Evolutionary conservation across 345 rosid species (phyloP).

Genomic region (rapeseed (Brassica napus)): DNA sequence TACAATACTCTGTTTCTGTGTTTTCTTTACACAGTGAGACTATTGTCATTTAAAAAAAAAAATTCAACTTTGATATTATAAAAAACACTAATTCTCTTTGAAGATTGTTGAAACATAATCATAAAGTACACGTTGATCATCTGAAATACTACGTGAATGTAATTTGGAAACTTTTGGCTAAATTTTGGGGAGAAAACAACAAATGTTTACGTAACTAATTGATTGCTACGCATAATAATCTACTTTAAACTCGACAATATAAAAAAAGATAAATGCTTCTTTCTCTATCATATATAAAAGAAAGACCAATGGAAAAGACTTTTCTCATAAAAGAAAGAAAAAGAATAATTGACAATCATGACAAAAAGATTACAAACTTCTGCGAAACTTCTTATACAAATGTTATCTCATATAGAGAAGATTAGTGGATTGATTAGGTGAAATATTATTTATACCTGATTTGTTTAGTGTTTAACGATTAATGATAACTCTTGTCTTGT

Average conservation of each 20-base stretch:
- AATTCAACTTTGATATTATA: slow-evolving; percentile 12
- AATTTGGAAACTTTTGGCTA: background rate
- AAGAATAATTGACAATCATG: background rate
- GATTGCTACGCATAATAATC: background rate
- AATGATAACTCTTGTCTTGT: background rate
- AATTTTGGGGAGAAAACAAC: background rate
- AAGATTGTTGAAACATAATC: background rate
- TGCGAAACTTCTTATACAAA: slow-evolving; percentile 2
- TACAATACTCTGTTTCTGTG: slow-evolving; percentile 10
- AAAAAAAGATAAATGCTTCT: background rate
- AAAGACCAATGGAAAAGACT: background rate
- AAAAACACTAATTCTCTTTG: slow-evolving; percentile 15
- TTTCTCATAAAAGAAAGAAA: background rate
- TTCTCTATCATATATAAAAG: background rate
- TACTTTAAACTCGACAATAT: background rate
- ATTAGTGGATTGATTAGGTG: slow-evolving; percentile 22
- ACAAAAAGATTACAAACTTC: background rate
- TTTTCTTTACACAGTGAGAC: background rate
- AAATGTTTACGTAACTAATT: background rate
- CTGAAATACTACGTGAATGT: background rate
- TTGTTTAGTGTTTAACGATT: background rate
- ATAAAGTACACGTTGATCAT: background rate
- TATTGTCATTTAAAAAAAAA: background rate
- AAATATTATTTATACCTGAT: background rate
- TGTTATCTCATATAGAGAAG: background rate